phyloP scores from a whole-genome alignment of 345 rosid genomes.

The Arabidopsis thaliana region DNA sequence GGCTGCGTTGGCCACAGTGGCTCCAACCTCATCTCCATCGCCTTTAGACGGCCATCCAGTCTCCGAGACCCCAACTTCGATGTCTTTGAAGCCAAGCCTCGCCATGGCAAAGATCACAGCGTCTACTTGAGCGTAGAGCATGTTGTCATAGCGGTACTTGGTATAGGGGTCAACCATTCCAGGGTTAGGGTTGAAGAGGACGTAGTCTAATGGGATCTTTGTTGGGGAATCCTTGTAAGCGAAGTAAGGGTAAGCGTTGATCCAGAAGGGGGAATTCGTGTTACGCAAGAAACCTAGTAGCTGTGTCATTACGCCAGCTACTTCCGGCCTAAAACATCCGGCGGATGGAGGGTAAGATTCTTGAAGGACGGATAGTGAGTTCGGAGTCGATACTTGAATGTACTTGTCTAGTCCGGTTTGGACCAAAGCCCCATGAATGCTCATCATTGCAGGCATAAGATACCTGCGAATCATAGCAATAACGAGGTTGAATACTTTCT shows the following conservation, averaged over 20 bases:
- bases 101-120: conserved; percentile 78
- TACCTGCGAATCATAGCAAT: conserved; percentile 27
- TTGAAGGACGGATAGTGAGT: conserved; percentile 69
- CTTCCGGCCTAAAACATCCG: conserved; percentile 68
- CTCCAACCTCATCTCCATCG: conserved; percentile 73
- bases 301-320: conserved; percentile 62
- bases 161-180: conserved; percentile 89
- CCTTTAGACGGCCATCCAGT: conserved; percentile 99
- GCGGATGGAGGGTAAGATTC: conserved; percentile 94
- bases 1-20: conserved; percentile 73
- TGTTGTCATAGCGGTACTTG: conserved; percentile 78
- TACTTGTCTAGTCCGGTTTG: conserved; percentile 72
- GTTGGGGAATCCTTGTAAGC: conserved; percentile 82
- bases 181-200: conserved; percentile 76
- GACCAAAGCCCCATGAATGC: conserved; percentile 73
- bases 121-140: conserved; percentile 94
- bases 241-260: conserved; percentile 95
- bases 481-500: background rate
- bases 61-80: conserved; percentile 85
- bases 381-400: conserved; percentile 78
- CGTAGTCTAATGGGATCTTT: conserved; percentile 73
- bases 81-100: conserved; percentile 63
- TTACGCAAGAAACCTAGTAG: conserved; percentile 58
- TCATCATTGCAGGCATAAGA: conserved; percentile 78
- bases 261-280: conserved; percentile 79